Evolutionary conservation across 2,329 filamentous ascomycete species (phyloP), one percentile per base, ranked within the genome.

Genomic region (Neocucurbitaria cava): DNA sequence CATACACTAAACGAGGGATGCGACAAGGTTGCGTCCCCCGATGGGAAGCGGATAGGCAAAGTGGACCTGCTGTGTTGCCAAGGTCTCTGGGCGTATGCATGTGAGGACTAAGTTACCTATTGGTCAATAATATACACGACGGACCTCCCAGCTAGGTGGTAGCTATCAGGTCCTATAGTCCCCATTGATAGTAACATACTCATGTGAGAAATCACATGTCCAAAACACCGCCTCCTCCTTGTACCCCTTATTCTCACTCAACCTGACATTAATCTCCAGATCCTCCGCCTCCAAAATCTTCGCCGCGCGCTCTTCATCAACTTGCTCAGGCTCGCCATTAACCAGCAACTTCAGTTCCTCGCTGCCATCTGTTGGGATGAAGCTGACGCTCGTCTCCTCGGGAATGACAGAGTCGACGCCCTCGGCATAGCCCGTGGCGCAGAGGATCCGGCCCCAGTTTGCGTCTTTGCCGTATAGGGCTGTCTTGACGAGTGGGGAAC

Each of bases 371-470:
- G 85, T 81, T 0, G 91, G 91, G 9, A 93, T 78, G 72, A 95
- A 94, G 6, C 89, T 91, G 21, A 95, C 91, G 64, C 83, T 91
- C 1, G 90, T 94, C 70, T 84, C 84, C 60, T 88, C 84, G 0
- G 89, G 89, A 0, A 85, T 78, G 47, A 95, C 85, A 41, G 86
- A 85, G 1, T 82, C 79, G 1, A 89, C 86, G 1, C 88, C 85
- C 54, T 83, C 82, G 0, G 85, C 81, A 73, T 98, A 98, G 3
- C 95, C 95, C 4, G 93, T 92, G 0, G 95, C 94, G 75, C 95
- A 98, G 24, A 98, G 84, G 59, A 99, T 96, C 49, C 95, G 92
- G 30, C 95, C 95, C 95, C 95, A 99, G 81, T 99, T 99, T 17
- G 95, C 95, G 74, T 99, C 95, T 75, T 92, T 92, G 62, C 95